Evolutionary conservation across 352 stramenopile species (phyloP), one percentile per base, ranked within the genome.

Genomic region (Discostella stelligera): DNA sequence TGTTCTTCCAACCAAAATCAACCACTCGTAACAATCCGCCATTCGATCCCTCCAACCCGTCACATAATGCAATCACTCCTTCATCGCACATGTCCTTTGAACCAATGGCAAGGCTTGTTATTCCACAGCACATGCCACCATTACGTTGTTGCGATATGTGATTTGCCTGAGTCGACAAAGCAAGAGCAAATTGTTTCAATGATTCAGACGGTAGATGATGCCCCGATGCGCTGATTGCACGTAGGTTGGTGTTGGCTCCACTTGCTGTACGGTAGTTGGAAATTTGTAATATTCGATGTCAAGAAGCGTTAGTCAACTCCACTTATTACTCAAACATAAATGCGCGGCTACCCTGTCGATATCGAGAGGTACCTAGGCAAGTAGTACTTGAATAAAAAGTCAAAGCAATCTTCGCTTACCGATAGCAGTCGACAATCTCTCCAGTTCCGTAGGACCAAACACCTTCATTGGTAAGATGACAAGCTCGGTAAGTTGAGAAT

Each of bases 401-500:
- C 65, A 52, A n/a, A 79, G n/a, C 4, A 39, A 21, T 25, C 50
- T 16, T 25, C 10, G 21, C 62, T 73, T 49, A 82, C 74, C 74
- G 53, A 82, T 77, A n/a, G 70, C 71, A 46, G 46, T 55, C 14
- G 70, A 73, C 55, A 90, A 73, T 37, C 82, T 52, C 21, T 80
- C 49, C 9, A 84, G 9, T 54, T 90, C 79, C 5, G 25, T 21
- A 10, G 41, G 66, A 65, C 73, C 77, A 78, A 89, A 89, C 1
- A 55, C 73, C 70, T 91, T 91, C 39, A 80, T 82, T 1, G 85
- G 78, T 18, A 91, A 63, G 58, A 91, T 83, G 0, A 86, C 72
- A 18, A 89, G 60, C 20, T 87, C 80, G 9, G 59, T 64, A 8
- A 91, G 50, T 21, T 58, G 67, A 13, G 71, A 56, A 79, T 89